These are phyloP conservation scores for Colletotrichum liriopes DNA, from an alignment of 2,329 filamentous ascomycete genomes.

Conservation along the genomic window DNA sequence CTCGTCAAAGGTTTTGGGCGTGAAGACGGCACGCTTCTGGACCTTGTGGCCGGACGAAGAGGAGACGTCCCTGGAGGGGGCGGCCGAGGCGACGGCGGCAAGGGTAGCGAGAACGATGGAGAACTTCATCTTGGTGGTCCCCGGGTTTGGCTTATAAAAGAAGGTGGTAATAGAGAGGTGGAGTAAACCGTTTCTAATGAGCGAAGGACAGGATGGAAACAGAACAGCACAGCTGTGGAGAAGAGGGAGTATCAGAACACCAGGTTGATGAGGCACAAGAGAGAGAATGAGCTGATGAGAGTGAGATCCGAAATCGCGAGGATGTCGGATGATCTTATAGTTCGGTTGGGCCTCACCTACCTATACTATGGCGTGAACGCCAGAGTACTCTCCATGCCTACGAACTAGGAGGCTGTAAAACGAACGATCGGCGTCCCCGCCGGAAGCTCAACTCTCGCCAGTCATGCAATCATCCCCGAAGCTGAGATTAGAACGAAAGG, in stretches of 20 bases:
- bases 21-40: conserved; percentile 50
- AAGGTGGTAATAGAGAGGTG: conserved; percentile 36
- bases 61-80: conserved; percentile 18
- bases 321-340: conserved; percentile 30
- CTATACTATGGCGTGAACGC: background rate
- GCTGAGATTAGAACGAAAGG: background rate
- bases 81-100: conserved; percentile 49
- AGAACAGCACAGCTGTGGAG: conserved; percentile 35
- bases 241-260: conserved; percentile 11
- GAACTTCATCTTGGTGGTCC: conserved; percentile 53
- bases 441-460: background rate
- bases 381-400: background rate
- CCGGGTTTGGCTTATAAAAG: background rate
- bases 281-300: conserved; percentile 19
- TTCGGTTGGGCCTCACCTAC: background rate
- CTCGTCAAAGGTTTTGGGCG: conserved; percentile 57
- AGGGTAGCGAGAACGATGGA: conserved; percentile 49
- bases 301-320: background rate
- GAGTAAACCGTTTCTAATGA: conserved; percentile 19
- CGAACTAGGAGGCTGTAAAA: background rate
- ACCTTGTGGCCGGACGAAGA: conserved; percentile 43
- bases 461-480: background rate
- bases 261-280: conserved; percentile 12
- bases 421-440: conserved; percentile 11
- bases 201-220: conserved; percentile 27